phyloP scores from a whole-genome alignment of 441 rosid species.

The Flueggea neowawraea region DNA sequence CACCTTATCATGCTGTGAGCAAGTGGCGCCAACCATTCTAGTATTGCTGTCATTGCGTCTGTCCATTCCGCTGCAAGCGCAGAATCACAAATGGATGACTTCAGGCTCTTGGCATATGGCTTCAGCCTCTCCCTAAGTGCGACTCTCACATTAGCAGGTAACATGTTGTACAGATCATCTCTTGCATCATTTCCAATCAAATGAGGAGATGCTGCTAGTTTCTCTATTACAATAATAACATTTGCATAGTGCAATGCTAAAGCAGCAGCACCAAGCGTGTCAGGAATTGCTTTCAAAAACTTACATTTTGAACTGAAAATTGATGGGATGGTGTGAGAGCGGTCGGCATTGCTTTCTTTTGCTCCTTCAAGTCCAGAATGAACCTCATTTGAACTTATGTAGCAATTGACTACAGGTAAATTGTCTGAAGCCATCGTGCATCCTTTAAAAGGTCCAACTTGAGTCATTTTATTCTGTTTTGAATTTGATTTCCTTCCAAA shows the following conservation, averaged over 20 bases:
- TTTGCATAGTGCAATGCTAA: slow-evolving; percentile 94
- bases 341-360: slow-evolving; percentile 30
- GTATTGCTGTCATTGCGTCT: slow-evolving; percentile 63
- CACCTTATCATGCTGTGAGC: slow-evolving; percentile 98
- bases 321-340: slow-evolving; percentile 23
- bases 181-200: slow-evolving; percentile 94
- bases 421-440: slow-evolving; percentile 49
- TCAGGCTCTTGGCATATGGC: slow-evolving; percentile 68
- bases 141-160: slow-evolving; percentile 78
- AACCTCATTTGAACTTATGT: slow-evolving; percentile 21
- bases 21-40: slow-evolving; percentile 95
- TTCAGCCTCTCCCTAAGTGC: slow-evolving; percentile 68
- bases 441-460: slow-evolving; percentile 89
- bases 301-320: slow-evolving; percentile 36
- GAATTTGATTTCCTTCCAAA: slow-evolving; percentile 42
- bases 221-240: slow-evolving; percentile 87
- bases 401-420: slow-evolving; percentile 40
- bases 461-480: slow-evolving; percentile 56
- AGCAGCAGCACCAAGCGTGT: slow-evolving; percentile 86
- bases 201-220: slow-evolving; percentile 86
- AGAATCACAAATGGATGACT: slow-evolving; percentile 53
- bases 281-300: slow-evolving; percentile 66
- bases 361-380: slow-evolving; percentile 31
- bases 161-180: slow-evolving; percentile 90
- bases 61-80: slow-evolving; percentile 88